Evolutionary conservation across 2,329 filamentous ascomycete genomes (phyloP), one percentile per base, ranked within the genome.

Genomic region (Ceratocystis cubensis): DNA sequence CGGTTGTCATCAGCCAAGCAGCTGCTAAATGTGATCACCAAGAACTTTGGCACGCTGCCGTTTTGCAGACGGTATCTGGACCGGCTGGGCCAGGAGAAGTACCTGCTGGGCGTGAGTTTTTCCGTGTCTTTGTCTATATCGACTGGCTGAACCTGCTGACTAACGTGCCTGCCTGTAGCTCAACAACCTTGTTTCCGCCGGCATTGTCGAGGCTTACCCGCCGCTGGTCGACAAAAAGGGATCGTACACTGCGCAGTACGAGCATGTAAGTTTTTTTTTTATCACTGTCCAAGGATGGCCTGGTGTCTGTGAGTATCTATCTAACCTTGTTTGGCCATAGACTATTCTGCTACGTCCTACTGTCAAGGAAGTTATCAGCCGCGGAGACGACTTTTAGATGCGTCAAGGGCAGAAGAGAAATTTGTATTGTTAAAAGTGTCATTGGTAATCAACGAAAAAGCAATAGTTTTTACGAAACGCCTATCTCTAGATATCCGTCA

Each of bases 11-110:
- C 88, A 53, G 90, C 90, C 53, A 91, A 89, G 77, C 86, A 84
- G 62, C 79, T 96, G 64, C 78, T 94, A 70, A 91, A 84, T 72
- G 86, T 89, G 30, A 95, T 96, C 76, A 91, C 88, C 76, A 93
- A 93, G 80, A 94, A 94, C 76, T 96, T 95, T 73, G 88, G 89
- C 69, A 94, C 89, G 0, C 76, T 96, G 69, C 89, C 89, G 1
- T 96, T 89, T 75, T 94, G 88, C 75, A 81, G 90, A 70, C 84
- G 91, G 71, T 95, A 94, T 73, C 79, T 96, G 69, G 90, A 95
- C 76, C 85, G 90, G 66, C 76, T 95, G 17, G 90, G 90, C n/a
- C 88, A 92, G 74, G 89, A 95, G 69, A 94, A 94, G 75, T 95
- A 96, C 73, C 81, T 94, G 28, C 80, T 94, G 4, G 90, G 90